Percentiles rank a stretch among this genome's conserved stretches.
phyloP scores from a whole-genome alignment of 2,329 filamentous ascomycete species.

The Colletotrichum tropicicola region DNA sequence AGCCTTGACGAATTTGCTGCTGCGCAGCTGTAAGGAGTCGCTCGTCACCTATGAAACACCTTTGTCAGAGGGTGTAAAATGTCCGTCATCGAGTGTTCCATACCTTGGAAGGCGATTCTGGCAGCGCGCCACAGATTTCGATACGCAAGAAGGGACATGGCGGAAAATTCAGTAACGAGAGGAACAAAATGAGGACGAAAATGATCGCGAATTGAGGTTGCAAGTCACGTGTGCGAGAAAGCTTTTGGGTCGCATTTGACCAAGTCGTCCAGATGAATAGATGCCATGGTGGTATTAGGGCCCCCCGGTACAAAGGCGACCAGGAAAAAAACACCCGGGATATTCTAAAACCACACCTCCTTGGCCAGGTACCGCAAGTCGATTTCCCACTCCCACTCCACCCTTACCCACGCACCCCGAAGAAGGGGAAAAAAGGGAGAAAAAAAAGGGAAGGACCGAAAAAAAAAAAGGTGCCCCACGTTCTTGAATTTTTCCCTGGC shows the following conservation, averaged over 20 bases:
- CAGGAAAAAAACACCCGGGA: too few relatives aligned
- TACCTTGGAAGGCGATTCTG: constrained; percentile 85
- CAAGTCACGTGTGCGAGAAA: too few relatives aligned
- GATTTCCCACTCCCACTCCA: too few relatives aligned
- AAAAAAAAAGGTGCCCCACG: constrained; percentile 10
- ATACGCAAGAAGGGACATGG: constrained; percentile 80
- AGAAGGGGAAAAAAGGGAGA: neutral
- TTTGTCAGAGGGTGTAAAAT: neutral
- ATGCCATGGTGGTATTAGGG: too few relatives aligned
- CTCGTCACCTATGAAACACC: constrained; percentile 69
- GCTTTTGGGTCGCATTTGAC: too few relatives aligned
- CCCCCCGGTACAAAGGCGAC: too few relatives aligned
- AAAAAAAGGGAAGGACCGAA: too few relatives aligned
- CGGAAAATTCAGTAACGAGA: neutral
- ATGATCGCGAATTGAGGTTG: too few relatives aligned
- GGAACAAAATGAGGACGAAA: too few relatives aligned
- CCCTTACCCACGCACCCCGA: neutral
- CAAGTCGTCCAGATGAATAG: too few relatives aligned
- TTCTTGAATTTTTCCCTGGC: neutral
- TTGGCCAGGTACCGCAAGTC: too few relatives aligned
- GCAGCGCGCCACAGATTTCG: constrained; percentile 83
- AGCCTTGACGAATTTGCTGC: constrained; percentile 75
- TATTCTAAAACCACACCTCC: too few relatives aligned
- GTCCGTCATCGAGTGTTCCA: constrained; percentile 4
- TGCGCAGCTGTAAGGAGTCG: constrained; percentile 76